Percentiles rank a stretch among this genome's conserved stretches.
phyloP scores from a whole-genome alignment of 2,329 filamentous ascomycete genomes.

The Fusarium lyarnte region DNA sequence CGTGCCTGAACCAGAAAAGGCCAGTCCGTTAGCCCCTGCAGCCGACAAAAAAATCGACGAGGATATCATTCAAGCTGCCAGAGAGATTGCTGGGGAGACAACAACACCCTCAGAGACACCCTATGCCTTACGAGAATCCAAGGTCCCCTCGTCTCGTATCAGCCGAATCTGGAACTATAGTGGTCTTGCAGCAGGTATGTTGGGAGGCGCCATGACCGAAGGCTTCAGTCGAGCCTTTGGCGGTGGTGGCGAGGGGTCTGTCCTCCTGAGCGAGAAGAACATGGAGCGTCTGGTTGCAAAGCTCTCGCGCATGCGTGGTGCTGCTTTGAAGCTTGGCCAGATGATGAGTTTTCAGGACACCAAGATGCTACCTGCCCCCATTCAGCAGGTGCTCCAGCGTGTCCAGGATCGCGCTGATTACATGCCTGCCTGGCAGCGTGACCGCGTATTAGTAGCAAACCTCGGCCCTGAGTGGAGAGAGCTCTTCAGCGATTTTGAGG shows the following conservation, averaged over 20 bases:
- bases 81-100: conserved; percentile 37
- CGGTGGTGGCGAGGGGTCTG: conserved; percentile 72
- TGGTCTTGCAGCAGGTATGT: conserved; percentile 92
- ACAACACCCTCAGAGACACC: conserved; percentile 36
- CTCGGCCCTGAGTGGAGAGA: conserved; percentile 86
- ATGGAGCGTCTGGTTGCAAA: conserved; percentile 94
- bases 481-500: conserved; percentile 85
- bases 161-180: conserved; percentile 95
- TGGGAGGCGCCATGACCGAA: conserved; percentile 90
- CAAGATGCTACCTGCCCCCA: conserved; percentile 88
- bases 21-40: not conserved
- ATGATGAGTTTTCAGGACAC: conserved; percentile 99
- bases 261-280: conserved; percentile 88
- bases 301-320: conserved; percentile 94
- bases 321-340: conserved; percentile 95
- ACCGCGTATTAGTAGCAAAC: conserved; percentile 82
- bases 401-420: conserved; percentile 98
- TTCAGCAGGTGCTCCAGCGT: conserved; percentile 89
- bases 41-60: conserved; percentile 19
- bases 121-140: conserved; percentile 86
- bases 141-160: conserved; percentile 86
- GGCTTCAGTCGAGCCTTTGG: conserved; percentile 82
- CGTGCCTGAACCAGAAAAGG: not conserved
- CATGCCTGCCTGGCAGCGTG: conserved; percentile 93
- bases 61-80: conserved; percentile 37